Evolutionary conservation across 1,284 basidiomycete species (phyloP).

Genomic region (Calocybe gambosa): DNA sequence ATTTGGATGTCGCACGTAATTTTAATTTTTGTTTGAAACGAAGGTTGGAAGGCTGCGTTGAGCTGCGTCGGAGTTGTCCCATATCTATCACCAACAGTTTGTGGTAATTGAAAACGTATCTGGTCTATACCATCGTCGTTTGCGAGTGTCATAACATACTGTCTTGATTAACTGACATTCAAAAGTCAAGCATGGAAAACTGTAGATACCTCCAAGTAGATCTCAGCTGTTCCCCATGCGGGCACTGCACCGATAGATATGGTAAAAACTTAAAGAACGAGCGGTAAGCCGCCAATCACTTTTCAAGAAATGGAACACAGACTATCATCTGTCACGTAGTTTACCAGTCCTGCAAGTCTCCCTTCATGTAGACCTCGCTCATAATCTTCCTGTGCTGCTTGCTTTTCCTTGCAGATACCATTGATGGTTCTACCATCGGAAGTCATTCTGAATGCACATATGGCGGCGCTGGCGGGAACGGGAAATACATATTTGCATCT

Average conservation of each 20-base stretch:
- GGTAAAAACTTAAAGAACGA: slow-evolving; percentile 40
- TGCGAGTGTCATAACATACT: slow-evolving; percentile 36
- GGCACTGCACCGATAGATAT: slow-evolving; percentile 52
- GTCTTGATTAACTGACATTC: neutral
- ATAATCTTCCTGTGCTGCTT: slow-evolving; percentile 36
- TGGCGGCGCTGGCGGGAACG: slow-evolving; percentile 38
- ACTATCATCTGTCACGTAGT: slow-evolving; percentile 49
- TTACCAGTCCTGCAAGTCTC: slow-evolving; percentile 38
- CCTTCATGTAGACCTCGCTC: slow-evolving; percentile 36
- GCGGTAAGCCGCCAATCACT: neutral
- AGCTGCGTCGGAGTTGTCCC: slow-evolving; percentile 36
- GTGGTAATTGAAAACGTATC: slow-evolving; percentile 46
- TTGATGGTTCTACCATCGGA: slow-evolving; percentile 26
- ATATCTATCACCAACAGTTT: slow-evolving; percentile 44
- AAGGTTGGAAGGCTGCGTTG: slow-evolving; percentile 24
- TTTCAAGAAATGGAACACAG: slow-evolving; percentile 17
- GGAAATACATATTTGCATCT: slow-evolving; percentile 55
- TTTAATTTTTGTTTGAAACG: slow-evolving; percentile 29
- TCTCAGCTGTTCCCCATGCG: slow-evolving; percentile 31
- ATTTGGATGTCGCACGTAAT: slow-evolving; percentile 42
- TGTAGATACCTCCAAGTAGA: slow-evolving; percentile 35
- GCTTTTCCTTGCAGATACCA: slow-evolving; percentile 47
- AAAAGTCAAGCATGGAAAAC: slow-evolving; percentile 1
- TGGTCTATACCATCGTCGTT: slow-evolving; percentile 41
- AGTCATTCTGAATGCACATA: slow-evolving; percentile 22